These are phyloP conservation scores for Beta corolliflora DNA, from an alignment of 179 eudicot species.

Conservation along the genomic window DNA sequence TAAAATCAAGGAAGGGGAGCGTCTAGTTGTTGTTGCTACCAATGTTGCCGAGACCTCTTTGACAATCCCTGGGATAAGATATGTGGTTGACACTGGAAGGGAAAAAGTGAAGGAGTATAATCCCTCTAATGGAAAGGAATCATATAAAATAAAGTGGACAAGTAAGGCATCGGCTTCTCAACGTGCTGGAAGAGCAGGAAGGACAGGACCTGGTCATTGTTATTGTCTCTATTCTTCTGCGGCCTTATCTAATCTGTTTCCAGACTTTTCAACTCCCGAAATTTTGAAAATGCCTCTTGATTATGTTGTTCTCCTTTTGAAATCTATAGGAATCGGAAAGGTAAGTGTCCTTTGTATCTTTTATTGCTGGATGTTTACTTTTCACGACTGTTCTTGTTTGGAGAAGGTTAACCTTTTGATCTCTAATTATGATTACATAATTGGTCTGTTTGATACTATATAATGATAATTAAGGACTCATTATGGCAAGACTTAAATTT, in stretches of 20 bases:
- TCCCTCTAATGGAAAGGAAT: constrained; percentile 78
- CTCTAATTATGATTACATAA: neutral
- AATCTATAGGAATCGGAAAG: constrained; percentile 81
- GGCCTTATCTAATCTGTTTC: constrained; percentile 54
- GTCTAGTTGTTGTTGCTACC: constrained; percentile 88
- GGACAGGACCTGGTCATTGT: constrained; percentile 97
- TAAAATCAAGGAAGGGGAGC: constrained; percentile 63
- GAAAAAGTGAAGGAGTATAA: constrained; percentile 87
- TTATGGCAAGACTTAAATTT: no score
- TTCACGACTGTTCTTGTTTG: constrained; percentile 3
- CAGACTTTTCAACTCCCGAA: constrained; percentile 72
- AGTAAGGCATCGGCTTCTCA: constrained; percentile 97
- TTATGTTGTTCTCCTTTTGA: constrained; percentile 82
- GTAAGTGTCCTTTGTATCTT: constrained; percentile 31
- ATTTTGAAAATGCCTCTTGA: constrained; percentile 91
- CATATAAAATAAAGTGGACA: constrained; percentile 90
- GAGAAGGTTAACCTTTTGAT: neutral
- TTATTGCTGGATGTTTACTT: neutral
- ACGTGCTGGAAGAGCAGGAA: constrained; percentile 98
- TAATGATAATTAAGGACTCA: no score
- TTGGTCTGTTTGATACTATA: neutral
- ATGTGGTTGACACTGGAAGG: constrained; percentile 96
- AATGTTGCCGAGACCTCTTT: constrained; percentile 97
- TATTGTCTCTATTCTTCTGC: constrained; percentile 89
- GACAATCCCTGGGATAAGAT: constrained; percentile 89